Evolutionary conservation across 352 stramenopile genomes (phyloP).

Genomic region (Phytophthora nicotianae): DNA sequence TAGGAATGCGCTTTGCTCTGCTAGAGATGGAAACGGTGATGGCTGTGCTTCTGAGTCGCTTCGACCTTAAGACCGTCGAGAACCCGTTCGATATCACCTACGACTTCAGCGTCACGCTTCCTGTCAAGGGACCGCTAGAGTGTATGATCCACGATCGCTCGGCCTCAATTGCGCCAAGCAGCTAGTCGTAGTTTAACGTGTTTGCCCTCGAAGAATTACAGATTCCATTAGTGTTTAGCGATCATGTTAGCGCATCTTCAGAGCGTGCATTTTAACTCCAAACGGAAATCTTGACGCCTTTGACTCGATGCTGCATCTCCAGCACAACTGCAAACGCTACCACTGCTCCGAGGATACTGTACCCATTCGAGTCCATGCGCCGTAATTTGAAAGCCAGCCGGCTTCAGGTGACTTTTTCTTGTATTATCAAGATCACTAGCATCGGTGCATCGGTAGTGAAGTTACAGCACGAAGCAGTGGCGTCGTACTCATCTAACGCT

Average conservation of each 20-base stretch:
- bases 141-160: constrained; percentile 28
- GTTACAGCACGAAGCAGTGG: constrained; percentile 9
- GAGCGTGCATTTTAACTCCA: no score
- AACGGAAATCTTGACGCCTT: neutral
- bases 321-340: neutral
- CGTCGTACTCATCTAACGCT: constrained; percentile 29
- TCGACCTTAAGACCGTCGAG: constrained; percentile 43
- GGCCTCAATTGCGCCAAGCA: neutral
- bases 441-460: constrained; percentile 16
- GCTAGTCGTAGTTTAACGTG: neutral
- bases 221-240: neutral
- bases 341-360: neutral
- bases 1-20: constrained; percentile 54
- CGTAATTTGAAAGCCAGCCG: constrained; percentile 14
- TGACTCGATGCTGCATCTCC: neutral
- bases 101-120: constrained; percentile 36
- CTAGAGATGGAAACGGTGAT: constrained; percentile 57
- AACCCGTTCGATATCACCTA: constrained; percentile 52
- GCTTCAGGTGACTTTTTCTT: constrained; percentile 7
- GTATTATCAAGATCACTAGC: neutral
- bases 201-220: neutral
- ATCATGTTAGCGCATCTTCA: neutral
- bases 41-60: constrained; percentile 43
- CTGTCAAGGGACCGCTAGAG: constrained; percentile 45
- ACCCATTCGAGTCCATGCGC: constrained; percentile 2